Evolutionary conservation across 345 rosid genomes (phyloP).

Genomic region (Cardamine chenopodiifolia): DNA sequence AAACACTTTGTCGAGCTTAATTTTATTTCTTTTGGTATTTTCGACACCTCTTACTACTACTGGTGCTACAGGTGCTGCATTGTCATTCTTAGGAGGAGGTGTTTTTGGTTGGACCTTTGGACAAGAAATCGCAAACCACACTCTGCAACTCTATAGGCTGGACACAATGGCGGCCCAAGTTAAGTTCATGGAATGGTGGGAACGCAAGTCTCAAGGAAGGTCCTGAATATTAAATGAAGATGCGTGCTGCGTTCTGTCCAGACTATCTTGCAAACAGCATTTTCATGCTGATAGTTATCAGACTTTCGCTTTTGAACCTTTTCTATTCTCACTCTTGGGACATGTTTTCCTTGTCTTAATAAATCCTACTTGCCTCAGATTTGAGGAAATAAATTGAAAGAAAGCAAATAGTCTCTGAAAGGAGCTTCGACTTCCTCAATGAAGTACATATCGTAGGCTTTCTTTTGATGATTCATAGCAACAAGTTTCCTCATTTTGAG

Average conservation of each 20-base stretch:
- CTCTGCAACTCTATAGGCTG: slow-evolving; percentile 74
- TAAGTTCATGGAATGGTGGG: slow-evolving; percentile 97
- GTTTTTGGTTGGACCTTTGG: slow-evolving; percentile 90
- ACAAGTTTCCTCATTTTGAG: neutral
- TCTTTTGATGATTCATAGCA: neutral
- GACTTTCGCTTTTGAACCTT: slow-evolving; percentile 12
- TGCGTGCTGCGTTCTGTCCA: slow-evolving; percentile 13
- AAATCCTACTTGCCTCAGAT: slow-evolving; percentile 28
- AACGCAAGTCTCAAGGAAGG: slow-evolving; percentile 53
- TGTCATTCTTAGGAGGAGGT: slow-evolving; percentile 81
- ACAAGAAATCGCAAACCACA: slow-evolving; percentile 77
- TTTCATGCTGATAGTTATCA: slow-evolving; percentile 8
- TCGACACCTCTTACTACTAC: slow-evolving; percentile 3
- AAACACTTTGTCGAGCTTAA: neutral
- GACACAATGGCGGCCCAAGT: slow-evolving; percentile 87
- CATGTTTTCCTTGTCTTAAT: slow-evolving; percentile 29
- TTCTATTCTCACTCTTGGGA: neutral
- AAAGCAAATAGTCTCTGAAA: neutral
- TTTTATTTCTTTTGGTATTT: neutral
- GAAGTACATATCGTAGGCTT: neutral
- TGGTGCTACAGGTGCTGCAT: slow-evolving; percentile 66
- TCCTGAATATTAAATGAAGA: slow-evolving; percentile 31
- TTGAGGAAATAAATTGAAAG: slow-evolving; percentile 3
- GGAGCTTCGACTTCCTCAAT: neutral
- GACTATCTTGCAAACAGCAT: slow-evolving; percentile 10